These are phyloP conservation scores for Penstemon barbatus DNA, from an alignment of 257 asterid species.

Conservation along the genomic window DNA sequence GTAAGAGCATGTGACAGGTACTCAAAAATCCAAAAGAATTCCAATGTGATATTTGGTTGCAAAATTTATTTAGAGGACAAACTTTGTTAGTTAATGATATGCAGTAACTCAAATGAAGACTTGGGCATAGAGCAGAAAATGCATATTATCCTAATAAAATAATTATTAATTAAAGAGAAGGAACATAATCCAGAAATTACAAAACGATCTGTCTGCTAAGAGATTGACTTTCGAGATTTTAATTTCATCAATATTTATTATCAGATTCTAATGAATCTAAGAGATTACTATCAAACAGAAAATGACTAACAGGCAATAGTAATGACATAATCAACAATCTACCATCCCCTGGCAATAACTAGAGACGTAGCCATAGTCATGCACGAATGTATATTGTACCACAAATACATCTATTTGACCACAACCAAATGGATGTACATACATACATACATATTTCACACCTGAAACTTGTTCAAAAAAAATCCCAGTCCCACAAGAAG, in stretches of 20 bases:
- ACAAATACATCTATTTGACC: not conserved
- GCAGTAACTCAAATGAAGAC: too few species aligned
- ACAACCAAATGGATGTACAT: not conserved
- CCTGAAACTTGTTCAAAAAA: not conserved
- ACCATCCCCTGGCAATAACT: not conserved
- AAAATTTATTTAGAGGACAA: too few species aligned
- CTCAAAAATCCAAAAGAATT: not conserved
- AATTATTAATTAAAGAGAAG: too few species aligned
- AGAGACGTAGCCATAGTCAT: not conserved
- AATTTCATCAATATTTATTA: too few species aligned
- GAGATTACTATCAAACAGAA: not conserved
- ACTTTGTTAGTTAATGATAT: too few species aligned
- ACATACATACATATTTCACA: not conserved
- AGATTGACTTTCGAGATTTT: too few species aligned
- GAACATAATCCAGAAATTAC: too few species aligned
- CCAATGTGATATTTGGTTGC: not conserved
- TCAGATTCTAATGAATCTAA: not conserved
- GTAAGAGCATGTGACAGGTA: not conserved
- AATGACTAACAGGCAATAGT: not conserved
- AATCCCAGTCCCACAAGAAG: not conserved
- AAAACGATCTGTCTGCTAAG: too few species aligned
- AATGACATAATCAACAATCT: not conserved
- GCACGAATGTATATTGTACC: not conserved
- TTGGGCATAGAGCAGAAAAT: too few species aligned
- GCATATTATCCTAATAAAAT: too few species aligned